These are phyloP conservation scores for Scenedesmus sp. DNA, from an alignment of 163 green algal genomes.

Conservation along the genomic window DNA sequence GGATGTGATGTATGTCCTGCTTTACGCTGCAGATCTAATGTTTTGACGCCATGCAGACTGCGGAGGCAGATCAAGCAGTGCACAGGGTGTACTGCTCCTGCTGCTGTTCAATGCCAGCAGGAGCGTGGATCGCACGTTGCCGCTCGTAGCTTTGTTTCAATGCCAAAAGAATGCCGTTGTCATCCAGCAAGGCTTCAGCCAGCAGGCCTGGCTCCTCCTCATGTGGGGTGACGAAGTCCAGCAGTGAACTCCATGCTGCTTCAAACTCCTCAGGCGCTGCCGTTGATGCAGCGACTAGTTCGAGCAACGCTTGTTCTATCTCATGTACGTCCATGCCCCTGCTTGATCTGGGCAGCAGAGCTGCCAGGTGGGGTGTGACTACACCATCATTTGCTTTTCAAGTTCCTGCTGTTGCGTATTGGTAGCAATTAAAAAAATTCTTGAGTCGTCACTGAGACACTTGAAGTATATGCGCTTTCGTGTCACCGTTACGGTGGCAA, in stretches of 20 bases:
- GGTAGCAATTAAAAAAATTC: neutral
- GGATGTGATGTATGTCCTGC: too few relatives aligned
- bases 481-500: neutral
- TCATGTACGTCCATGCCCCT: slow-evolving; percentile 25
- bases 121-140: slow-evolving; percentile 11
- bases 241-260: slow-evolving; percentile 3
- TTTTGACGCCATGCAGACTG: neutral
- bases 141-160: slow-evolving; percentile 21
- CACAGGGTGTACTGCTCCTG: neutral
- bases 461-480: too few relatives aligned
- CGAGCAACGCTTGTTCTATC: neutral
- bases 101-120: neutral
- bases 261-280: slow-evolving; percentile 8
- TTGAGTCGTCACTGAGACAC: too few relatives aligned
- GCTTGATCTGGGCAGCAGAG: neutral
- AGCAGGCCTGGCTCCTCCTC: slow-evolving; percentile 10
- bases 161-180: neutral
- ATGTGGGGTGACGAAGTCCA: neutral
- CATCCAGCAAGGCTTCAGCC: slow-evolving; percentile 7
- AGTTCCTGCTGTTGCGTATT: neutral
- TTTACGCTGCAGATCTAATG: too few relatives aligned
- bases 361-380: neutral
- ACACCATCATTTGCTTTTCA: neutral
- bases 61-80: neutral
- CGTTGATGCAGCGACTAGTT: neutral